Conservation (phyloP, 768 basidiomycete species). For the Harrya chromipes region DNA sequence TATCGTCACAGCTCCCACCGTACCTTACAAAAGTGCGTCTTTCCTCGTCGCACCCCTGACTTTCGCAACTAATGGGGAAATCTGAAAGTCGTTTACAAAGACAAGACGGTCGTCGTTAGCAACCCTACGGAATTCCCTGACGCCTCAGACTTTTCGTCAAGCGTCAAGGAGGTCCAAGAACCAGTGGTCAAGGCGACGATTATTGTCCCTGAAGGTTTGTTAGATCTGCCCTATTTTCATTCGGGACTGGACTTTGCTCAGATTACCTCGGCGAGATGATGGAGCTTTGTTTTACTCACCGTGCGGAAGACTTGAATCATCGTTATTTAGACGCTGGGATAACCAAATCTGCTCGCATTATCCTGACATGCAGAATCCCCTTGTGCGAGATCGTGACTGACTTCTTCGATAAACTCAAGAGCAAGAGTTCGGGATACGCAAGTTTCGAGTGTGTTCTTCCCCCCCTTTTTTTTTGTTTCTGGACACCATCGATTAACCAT, state of each 20-base stretch:
- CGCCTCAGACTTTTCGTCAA: slow-evolving; percentile 51
- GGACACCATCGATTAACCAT: slow-evolving; percentile 1
- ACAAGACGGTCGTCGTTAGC: slow-evolving; percentile 64
- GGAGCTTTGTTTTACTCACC: slow-evolving; percentile 84
- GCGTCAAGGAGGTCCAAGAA: slow-evolving; percentile 79
- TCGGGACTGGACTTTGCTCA: slow-evolving; percentile 26
- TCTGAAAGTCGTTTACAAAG: slow-evolving; percentile 65
- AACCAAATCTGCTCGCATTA: slow-evolving; percentile 53
- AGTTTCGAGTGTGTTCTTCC: slow-evolving; percentile 74
- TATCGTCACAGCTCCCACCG: slow-evolving; percentile 93
- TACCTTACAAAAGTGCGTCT: slow-evolving; percentile 77
- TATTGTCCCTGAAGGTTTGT: slow-evolving; percentile 85
- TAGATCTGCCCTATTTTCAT: neutral
- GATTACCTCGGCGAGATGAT: slow-evolving; percentile 97
- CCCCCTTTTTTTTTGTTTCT: neutral
- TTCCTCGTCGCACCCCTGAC: neutral
- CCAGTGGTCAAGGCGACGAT: slow-evolving; percentile 93
- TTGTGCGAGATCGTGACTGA: slow-evolving; percentile 91
- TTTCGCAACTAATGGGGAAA: neutral
- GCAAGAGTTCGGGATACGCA: slow-evolving; percentile 86
- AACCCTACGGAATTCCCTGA: slow-evolving; percentile 98
- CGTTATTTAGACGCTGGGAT: slow-evolving; percentile 67
- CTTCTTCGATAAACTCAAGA: slow-evolving; percentile 94
- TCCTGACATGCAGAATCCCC: slow-evolving; percentile 82
- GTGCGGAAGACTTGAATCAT: slow-evolving; percentile 82